Evolutionary conservation across 176 grass and related monocot genomes (phyloP).

Genomic region (Rhynchospora tenuis): DNA sequence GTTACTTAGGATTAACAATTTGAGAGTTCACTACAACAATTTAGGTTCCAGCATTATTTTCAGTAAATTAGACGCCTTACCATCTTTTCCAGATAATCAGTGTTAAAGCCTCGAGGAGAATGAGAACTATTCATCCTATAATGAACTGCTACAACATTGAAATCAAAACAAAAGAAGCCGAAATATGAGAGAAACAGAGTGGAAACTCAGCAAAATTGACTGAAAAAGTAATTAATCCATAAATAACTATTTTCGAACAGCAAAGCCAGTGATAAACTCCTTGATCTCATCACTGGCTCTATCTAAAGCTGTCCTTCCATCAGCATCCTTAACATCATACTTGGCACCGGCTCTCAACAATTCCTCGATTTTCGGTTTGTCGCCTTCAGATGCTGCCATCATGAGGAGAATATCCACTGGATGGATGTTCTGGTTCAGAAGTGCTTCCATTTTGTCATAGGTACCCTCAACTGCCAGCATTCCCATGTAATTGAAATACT

Average conservation of each 20-base stretch:
- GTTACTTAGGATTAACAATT: neutral
- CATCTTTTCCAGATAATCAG: neutral
- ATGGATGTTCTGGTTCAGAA: constrained; percentile 77
- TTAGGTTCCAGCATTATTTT: neutral
- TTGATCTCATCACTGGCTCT: constrained; percentile 55
- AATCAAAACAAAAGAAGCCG: neutral
- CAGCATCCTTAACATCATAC: constrained; percentile 75
- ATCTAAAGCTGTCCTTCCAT: constrained; percentile 77
- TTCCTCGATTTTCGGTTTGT: constrained; percentile 96
- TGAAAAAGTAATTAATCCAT: neutral
- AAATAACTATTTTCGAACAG: constrained; percentile 34
- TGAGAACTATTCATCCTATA: neutral
- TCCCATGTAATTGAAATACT: constrained; percentile 99
- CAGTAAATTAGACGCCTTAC: neutral
- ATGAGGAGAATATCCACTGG: constrained; percentile 94
- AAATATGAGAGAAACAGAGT: neutral
- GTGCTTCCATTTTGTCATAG: constrained; percentile 98
- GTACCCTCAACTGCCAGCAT: constrained; percentile 98
- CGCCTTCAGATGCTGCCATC: constrained; percentile 73
- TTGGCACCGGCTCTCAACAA: constrained; percentile 71
- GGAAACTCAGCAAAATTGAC: neutral
- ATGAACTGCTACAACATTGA: neutral
- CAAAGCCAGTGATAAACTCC: constrained; percentile 60
- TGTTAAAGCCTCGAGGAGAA: neutral
- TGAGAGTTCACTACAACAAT: neutral